A percentile compares a stretch with the other conserved stretches of the same genome.
Conservation (phyloP, 495 filamentous ascomycete species). For the Penicillium macrosclerotiorum region DNA sequence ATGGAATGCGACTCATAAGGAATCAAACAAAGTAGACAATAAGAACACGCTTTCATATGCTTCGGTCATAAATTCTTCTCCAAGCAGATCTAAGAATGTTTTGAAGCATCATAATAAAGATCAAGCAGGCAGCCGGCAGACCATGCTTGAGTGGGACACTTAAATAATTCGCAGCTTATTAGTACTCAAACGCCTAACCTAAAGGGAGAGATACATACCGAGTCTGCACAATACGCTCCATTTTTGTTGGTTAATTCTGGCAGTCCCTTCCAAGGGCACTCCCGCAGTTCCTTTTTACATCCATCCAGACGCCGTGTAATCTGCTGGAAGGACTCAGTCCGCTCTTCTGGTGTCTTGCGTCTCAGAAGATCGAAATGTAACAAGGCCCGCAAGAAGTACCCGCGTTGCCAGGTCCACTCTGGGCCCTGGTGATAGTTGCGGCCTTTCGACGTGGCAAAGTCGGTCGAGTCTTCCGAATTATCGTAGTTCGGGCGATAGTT, state of each 20-base stretch:
- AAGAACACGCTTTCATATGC: constrained; percentile 5
- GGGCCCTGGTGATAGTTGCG: constrained; percentile 98
- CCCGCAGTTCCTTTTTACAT: constrained; percentile 74
- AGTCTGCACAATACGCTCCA: constrained; percentile 81
- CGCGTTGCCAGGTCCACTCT: constrained; percentile 98
- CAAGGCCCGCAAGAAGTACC: constrained; percentile 89
- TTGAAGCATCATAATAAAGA: constrained; percentile 82
- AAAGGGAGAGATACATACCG: constrained; percentile 55
- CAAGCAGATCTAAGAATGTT: constrained; percentile 19
- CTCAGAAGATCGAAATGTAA: constrained; percentile 84
- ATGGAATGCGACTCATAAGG: background rate
- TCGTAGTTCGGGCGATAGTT: constrained; percentile 94
- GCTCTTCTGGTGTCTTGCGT: constrained; percentile 57
- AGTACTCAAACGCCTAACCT: constrained; percentile 1
- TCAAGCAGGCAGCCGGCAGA: constrained; percentile 91
- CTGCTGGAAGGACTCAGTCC: constrained; percentile 89
- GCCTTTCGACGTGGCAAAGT: constrained; percentile 89
- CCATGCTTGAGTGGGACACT: constrained; percentile 95
- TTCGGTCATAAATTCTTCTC: background rate
- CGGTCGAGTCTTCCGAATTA: constrained; percentile 87
- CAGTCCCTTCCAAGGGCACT: constrained; percentile 85
- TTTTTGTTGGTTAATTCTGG: constrained; percentile 91
- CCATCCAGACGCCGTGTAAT: constrained; percentile 77
- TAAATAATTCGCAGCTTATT: constrained; percentile 3
- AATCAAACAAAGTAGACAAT: background rate